Evolutionary conservation across 225 moss, liverwort and hornwort species (phyloP), one percentile per base, ranked within the genome.

Genomic region (Asterella californica): DNA sequence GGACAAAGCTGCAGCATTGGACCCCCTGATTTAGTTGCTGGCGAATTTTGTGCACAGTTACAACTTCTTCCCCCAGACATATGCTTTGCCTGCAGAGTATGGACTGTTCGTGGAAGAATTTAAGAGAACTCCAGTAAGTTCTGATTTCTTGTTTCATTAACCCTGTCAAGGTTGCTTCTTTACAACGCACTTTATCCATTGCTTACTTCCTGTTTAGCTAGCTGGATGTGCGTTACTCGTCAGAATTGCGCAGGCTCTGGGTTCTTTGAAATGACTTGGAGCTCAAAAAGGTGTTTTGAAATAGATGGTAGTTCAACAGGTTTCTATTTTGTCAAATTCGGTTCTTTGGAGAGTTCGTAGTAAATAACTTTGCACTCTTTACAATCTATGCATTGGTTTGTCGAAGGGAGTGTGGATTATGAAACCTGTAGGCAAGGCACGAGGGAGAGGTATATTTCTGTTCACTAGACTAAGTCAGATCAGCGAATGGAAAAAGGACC

Each of bases 401-500:
- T 60, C 60, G 71, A 79, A 99, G 97, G 94, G 94, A 25, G 97
- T 93, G 70, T 99, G 97, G 97, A 99, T 99, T 47, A 99, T 95
- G 93, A 99, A 99, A 81, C 97, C 94, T 0, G 92, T 94, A 18
- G 97, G 97, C 46, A 99, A 99, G 89, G 97, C 94, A 37, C 88
- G 93, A 85, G 97, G 97, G 49, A 89, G 94, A 81, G 97, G 97
- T 22, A 99, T 95, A 81, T 99, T 99, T 78, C 85, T 99, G 24
- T 99, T 99, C 83, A 94, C 93, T 10, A 86, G 93, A 74, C 81
- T 99, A 75, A 94, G 90, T 85, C 94, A 99, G 68, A 99, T 99
- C 52, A 99, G 97, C 84, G 94, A 99, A 85, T 99, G 97, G 97
- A 94, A 95, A 79, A 99, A 99, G 71, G 94, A 99, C 46, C 93